Percentiles rank a stretch among this genome's conserved stretches.
phyloP scores from a whole-genome alignment of 495 filamentous ascomycete genomes.

The Penicillium alfredii region DNA sequence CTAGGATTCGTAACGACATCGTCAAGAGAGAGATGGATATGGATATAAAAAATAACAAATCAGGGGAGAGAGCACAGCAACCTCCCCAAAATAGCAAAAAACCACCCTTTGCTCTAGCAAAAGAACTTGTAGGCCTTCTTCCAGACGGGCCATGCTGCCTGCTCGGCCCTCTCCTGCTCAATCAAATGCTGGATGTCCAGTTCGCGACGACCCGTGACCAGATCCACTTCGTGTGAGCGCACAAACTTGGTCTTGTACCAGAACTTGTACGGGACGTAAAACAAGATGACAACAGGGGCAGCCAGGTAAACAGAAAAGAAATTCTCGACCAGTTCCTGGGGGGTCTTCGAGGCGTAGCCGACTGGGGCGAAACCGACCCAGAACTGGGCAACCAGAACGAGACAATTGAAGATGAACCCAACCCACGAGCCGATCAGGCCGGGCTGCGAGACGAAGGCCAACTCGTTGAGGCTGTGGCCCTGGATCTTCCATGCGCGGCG shows the following conservation, averaged over 20 bases:
- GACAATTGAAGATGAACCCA: slow-evolving; percentile 68
- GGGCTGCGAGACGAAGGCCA: slow-evolving; percentile 75
- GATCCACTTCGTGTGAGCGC: slow-evolving; percentile 65
- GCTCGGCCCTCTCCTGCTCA: slow-evolving; percentile 69
- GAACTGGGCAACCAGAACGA: slow-evolving; percentile 89
- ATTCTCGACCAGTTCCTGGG: slow-evolving; percentile 42
- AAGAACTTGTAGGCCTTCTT: slow-evolving; percentile 65
- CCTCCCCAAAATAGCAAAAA: slow-evolving; percentile 1
- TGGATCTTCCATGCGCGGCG: slow-evolving; percentile 68
- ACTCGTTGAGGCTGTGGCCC: slow-evolving; percentile 63
- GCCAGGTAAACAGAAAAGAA: slow-evolving; percentile 83
- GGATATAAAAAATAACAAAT: background rate
- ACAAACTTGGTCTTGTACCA: slow-evolving; percentile 65
- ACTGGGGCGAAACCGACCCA: slow-evolving; percentile 86
- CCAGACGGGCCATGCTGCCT: slow-evolving; percentile 70
- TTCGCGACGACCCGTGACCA: slow-evolving; percentile 84
- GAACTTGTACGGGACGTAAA: slow-evolving; percentile 77
- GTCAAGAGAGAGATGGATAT: slow-evolving; percentile 4
- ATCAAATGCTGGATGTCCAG: slow-evolving; percentile 70
- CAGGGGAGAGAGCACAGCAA: too few species aligned
- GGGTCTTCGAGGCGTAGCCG: slow-evolving; percentile 42
- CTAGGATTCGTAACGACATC: slow-evolving; percentile 7
- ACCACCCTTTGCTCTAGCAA: too few species aligned
- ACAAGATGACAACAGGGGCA: slow-evolving; percentile 69
- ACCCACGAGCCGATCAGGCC: slow-evolving; percentile 81